These are phyloP conservation scores for Pseudogymnoascus sp. DNA, from an alignment of 2,329 filamentous ascomycete genomes.

Conservation along the genomic window DNA sequence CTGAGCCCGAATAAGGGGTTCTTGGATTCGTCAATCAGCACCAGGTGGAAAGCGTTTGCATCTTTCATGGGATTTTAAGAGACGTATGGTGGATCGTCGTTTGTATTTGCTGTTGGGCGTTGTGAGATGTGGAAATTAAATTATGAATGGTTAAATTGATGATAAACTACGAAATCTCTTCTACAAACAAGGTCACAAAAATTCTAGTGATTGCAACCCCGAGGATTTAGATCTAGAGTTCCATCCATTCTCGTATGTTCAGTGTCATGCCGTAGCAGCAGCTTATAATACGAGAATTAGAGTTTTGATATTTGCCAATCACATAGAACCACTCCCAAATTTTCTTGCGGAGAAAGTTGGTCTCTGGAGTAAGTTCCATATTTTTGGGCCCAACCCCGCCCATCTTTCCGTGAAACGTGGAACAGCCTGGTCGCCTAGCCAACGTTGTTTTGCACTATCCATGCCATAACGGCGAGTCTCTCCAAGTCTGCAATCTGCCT, in stretches of 20 bases:
- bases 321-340: not conserved
- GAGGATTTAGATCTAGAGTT: not conserved
- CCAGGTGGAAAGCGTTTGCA: not conserved
- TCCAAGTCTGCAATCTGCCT: not conserved
- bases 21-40: not conserved
- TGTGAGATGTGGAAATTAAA: not conserved
- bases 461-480: not conserved
- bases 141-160: not conserved
- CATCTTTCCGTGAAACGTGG: not conserved
- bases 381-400: not conserved
- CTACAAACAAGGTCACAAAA: not conserved
- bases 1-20: not conserved
- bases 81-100: not conserved
- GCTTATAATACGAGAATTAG: not conserved
- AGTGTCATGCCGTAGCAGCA: not conserved
- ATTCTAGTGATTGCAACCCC: not conserved
- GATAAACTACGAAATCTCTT: not conserved
- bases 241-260: not conserved
- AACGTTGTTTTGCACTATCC: not conserved
- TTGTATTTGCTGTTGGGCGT: not conserved
- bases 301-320: not conserved
- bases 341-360: not conserved
- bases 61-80: not conserved
- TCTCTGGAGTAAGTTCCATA: not conserved
- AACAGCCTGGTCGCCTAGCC: not conserved